Evolutionary conservation across 305 asterid species (phyloP).

Genomic region (Fraxinus ornus): DNA sequence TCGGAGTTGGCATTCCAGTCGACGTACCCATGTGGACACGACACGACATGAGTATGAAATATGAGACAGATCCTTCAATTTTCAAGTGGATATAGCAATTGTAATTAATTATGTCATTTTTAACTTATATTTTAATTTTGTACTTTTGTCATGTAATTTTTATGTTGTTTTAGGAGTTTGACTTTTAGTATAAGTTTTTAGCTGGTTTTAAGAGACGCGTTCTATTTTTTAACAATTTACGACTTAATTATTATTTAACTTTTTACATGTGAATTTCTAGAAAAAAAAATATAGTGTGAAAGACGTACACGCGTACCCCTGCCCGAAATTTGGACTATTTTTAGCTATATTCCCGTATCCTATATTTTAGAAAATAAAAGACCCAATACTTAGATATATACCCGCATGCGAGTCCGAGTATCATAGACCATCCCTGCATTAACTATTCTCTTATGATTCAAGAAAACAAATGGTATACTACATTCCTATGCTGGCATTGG

Average conservation of each 20-base stretch:
- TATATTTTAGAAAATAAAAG: too few relatives aligned
- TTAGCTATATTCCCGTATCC: background rate
- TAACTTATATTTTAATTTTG: background rate
- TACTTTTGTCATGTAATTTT: too few relatives aligned
- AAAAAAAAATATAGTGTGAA: background rate
- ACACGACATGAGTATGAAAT: background rate
- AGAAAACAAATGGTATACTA: constrained; percentile 1
- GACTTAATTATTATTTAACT: background rate
- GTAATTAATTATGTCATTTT: background rate
- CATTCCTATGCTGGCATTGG: background rate
- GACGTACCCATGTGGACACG: background rate
- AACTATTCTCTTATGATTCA: background rate
- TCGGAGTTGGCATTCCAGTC: background rate
- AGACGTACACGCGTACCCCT: background rate
- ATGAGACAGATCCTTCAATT: background rate
- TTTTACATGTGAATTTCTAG: background rate
- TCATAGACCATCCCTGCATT: constrained; percentile 6
- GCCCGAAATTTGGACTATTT: background rate
- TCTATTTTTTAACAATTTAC: background rate
- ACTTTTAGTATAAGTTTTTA: background rate
- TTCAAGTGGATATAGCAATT: too few relatives aligned
- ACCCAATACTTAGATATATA: background rate
- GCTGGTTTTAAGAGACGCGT: background rate
- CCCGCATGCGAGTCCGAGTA: background rate
- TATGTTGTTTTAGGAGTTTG: background rate